Conservation (phyloP, 140 eudicot species). For the Cichorium intybus region DNA sequence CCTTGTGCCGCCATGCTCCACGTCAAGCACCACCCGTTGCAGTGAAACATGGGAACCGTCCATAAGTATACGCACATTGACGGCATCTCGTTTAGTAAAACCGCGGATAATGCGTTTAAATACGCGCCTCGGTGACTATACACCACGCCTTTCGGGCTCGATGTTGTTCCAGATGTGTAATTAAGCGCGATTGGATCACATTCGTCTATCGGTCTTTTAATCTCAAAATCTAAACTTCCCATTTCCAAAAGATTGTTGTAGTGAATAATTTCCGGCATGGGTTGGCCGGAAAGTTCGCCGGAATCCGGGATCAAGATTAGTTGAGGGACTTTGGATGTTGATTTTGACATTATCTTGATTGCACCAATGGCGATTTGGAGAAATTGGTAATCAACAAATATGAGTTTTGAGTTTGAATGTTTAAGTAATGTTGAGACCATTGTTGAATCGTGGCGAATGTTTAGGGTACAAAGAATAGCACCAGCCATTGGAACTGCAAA, state of each 20-base stretch:
- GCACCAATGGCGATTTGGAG: conserved; percentile 47
- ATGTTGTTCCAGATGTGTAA: conserved; percentile 73
- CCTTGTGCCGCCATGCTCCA: conserved; percentile 75
- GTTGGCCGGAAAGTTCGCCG: background rate
- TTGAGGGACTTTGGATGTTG: conserved; percentile 30
- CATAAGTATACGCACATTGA: conserved; percentile 62
- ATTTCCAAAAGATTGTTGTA: conserved; percentile 38
- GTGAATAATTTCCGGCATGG: conserved; percentile 8
- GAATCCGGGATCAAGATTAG: conserved; percentile 43
- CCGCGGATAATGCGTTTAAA: conserved; percentile 48
- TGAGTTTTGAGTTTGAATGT: conserved; percentile 44
- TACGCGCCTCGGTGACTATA: conserved; percentile 77
- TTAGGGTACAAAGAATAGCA: conserved; percentile 60
- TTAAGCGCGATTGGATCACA: conserved; percentile 64
- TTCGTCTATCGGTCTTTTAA: conserved; percentile 44
- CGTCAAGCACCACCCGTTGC: conserved; percentile 71
- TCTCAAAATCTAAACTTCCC: conserved; percentile 50
- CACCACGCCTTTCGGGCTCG: conserved; percentile 65
- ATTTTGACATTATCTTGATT: conserved; percentile 34
- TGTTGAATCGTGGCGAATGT: conserved; percentile 57
- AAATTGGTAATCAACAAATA: conserved; percentile 51
- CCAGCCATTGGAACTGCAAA: conserved; percentile 80
- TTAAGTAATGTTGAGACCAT: conserved; percentile 54
- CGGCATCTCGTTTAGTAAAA: conserved; percentile 48
- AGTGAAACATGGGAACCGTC: conserved; percentile 73